Percentiles rank a stretch among this genome's conserved stretches.
phyloP scores from a whole-genome alignment of 306 rosid species.

The Morella rubra region DNA sequence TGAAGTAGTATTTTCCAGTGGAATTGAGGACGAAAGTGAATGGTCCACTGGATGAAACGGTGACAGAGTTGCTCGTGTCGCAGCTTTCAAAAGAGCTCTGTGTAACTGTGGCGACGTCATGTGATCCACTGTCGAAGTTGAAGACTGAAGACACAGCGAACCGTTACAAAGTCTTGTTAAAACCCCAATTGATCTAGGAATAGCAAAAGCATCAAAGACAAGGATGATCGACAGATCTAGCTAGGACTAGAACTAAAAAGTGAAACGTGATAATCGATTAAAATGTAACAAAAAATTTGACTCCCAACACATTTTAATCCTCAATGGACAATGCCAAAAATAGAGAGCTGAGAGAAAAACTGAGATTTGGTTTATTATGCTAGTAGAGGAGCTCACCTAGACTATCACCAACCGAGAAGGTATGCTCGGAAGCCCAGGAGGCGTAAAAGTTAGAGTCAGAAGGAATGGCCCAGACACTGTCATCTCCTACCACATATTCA shows the following conservation, averaged over 20 bases:
- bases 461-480: conserved; percentile 46
- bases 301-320: no score
- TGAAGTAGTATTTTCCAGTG: conserved; percentile 27
- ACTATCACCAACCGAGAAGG: conserved; percentile 32
- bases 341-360: not conserved
- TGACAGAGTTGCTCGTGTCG: not conserved
- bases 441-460: conserved; percentile 34
- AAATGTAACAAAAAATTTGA: no score
- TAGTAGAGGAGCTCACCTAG: conserved; percentile 28
- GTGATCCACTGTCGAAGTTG: not conserved
- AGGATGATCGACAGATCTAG: not conserved
- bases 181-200: not conserved
- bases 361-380: not conserved
- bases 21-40: conserved; percentile 7
- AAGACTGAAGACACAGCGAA: conserved; percentile 23
- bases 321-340: not conserved
- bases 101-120: conserved; percentile 15
- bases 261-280: no score
- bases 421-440: conserved; percentile 35
- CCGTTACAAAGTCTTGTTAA: not conserved
- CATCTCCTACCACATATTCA: conserved; percentile 34
- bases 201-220: not conserved
- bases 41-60: conserved; percentile 9
- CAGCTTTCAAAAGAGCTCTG: conserved; percentile 11
- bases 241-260: no score